Evolutionary conservation across 306 rosid genomes (phyloP), one percentile per base, ranked within the genome.

Genomic region (Elaeagnus macrophylla): DNA sequence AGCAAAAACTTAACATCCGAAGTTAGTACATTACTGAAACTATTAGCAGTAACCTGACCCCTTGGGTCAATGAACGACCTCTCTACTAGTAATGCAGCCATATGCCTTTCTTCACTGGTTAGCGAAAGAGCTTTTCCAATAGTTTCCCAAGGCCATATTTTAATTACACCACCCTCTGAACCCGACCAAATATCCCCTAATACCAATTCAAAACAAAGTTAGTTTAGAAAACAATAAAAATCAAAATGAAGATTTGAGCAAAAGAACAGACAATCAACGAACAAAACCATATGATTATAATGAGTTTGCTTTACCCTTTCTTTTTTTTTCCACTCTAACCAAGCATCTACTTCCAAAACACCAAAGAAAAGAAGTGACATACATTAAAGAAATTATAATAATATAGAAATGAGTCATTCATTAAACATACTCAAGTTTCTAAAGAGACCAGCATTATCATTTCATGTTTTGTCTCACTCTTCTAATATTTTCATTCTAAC

Each of bases 141-240:
- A 47, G 94, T 79, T 73, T 91, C 96, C 87, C 87, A 87, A 12
- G 97, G 85, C 97, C 97, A 91, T 74, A 86, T 78, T 72, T 78
- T 87, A 59, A 87, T 71, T 56, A 10, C 72, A 47, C 97, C 97
- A 45, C 85, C 94, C 72, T 91, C 97, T 8, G 93, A 86, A 79
- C 96, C 95, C 36, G 96, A 91, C 97, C 97, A 91, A 50, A 91
- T 68, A 76, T 91, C 97, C 57, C 96, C 97, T 91, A 68, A n/a
- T 76, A 57, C 38, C 11, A 53, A 64, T 19, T 46, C 39, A 39
- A 50, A 15, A 25, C 50, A 37, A 14, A 11, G 44, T 50, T 39
- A 25, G 17, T 5, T 8, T 47, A 50, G 46, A 70, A n/a, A 43
- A 48, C 43, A 46, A 53, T n/a, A 54, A 54, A 42, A 59, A 57